Percentiles rank a stretch among this genome's conserved stretches.
Evolutionary conservation across 2,329 filamentous ascomycete genomes (phyloP).

Genomic region (Zalaria obscura): DNA sequence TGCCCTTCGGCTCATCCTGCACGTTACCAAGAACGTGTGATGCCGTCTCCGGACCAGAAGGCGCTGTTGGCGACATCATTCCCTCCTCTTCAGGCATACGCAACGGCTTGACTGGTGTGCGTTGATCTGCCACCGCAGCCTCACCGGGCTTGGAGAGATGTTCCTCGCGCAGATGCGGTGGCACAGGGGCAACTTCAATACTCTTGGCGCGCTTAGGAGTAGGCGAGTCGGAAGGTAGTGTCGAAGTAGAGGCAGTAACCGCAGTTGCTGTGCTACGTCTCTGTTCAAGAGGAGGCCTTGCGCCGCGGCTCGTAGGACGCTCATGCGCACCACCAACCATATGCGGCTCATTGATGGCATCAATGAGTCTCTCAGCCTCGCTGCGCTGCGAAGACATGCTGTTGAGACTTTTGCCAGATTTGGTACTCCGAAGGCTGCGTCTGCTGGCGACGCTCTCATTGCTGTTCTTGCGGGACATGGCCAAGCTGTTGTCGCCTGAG

Average conservation of each 20-base stretch:
- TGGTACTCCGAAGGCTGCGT: constrained; percentile 33
- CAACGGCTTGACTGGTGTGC: constrained; percentile 29
- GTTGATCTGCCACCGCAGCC: constrained; percentile 24
- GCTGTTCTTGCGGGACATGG: constrained; percentile 17
- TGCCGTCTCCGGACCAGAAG: not conserved
- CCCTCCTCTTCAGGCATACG: constrained; percentile 29
- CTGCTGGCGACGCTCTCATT: constrained; percentile 37
- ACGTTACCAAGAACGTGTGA: not conserved
- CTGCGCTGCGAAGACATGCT: constrained; percentile 22
- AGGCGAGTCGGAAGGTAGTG: constrained; percentile 3
- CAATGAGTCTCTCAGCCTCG: constrained; percentile 57
- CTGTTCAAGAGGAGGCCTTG: constrained; percentile 12
- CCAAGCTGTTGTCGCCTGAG: constrained; percentile 1
- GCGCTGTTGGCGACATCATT: not conserved
- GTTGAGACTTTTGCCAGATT: constrained; percentile 19
- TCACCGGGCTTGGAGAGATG: constrained; percentile 30
- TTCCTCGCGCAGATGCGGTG: constrained; percentile 18
- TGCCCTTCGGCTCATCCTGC: constrained; percentile 4
- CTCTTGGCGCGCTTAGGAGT: constrained; percentile 9
- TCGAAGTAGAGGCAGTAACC: too few species aligned
- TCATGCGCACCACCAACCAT: constrained; percentile 9
- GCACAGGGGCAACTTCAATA: constrained; percentile 7
- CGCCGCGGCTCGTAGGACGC: constrained; percentile 8
- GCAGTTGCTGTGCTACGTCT: constrained; percentile 12
- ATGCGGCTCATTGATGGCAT: constrained; percentile 52